These are phyloP conservation scores for Citrullus colocynthis DNA, from an alignment of 306 rosid genomes.

Conservation along the genomic window DNA sequence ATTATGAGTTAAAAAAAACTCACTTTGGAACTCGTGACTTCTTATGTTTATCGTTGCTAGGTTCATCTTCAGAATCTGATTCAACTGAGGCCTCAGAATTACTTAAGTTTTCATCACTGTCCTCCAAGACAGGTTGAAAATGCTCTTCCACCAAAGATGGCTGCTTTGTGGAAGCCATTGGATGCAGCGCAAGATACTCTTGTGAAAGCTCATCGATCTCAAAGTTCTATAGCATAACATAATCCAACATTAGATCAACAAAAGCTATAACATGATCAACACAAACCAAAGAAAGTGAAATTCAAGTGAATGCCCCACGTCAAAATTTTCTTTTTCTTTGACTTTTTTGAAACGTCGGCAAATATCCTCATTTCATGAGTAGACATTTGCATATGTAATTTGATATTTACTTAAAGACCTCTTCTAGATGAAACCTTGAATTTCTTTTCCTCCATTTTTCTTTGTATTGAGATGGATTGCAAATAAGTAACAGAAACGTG, in stretches of 20 bases:
- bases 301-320: background rate
- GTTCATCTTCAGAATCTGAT: slow-evolving; percentile 33
- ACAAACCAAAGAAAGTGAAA: background rate
- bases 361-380: background rate
- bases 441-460: background rate
- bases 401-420: background rate
- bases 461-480: background rate
- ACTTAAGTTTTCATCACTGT: slow-evolving; percentile 34
- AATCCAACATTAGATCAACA: background rate
- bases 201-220: slow-evolving; percentile 54
- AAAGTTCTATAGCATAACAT: slow-evolving; percentile 32
- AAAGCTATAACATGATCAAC: background rate
- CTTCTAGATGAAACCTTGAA: background rate
- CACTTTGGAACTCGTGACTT: slow-evolving; percentile 55
- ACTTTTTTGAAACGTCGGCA: background rate
- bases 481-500: background rate
- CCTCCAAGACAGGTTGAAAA: slow-evolving; percentile 59
- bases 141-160: slow-evolving; percentile 63
- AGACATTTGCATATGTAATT: background rate
- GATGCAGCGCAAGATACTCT: slow-evolving; percentile 77
- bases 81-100: slow-evolving; percentile 41
- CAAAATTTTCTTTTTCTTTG: background rate
- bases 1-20: slow-evolving; percentile 7
- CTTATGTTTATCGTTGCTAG: slow-evolving; percentile 8
- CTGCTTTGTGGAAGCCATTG: slow-evolving; percentile 66